phyloP scores from a whole-genome alignment of 179 eudicot species.

The Actinidia polygama region DNA sequence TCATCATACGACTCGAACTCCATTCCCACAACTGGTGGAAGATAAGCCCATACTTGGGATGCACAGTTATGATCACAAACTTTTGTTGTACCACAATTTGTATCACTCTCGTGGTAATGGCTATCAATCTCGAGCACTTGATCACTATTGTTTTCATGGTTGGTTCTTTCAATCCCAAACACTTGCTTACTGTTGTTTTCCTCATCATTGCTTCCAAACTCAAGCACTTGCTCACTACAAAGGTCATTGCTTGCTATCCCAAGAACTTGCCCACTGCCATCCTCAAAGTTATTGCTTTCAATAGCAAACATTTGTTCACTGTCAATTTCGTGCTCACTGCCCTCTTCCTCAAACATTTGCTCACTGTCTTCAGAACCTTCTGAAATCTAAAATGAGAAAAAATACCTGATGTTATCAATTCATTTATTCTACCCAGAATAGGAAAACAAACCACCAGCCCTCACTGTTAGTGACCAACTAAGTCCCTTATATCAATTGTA shows the following conservation, averaged over 20 bases:
- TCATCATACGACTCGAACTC: conserved; percentile 68
- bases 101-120: conserved; percentile 25
- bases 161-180: conserved; percentile 28
- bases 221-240: conserved; percentile 37
- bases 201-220: conserved; percentile 36
- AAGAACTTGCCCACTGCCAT: conserved; percentile 38
- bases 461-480: neutral
- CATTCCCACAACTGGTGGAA: conserved; percentile 57
- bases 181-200: conserved; percentile 30
- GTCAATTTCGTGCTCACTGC: conserved; percentile 30
- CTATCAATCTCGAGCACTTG: conserved; percentile 35
- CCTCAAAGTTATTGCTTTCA: conserved; percentile 33
- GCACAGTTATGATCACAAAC: conserved; percentile 27
- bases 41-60: conserved; percentile 37
- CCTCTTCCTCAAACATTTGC: conserved; percentile 30
- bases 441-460: neutral
- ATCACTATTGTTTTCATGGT: conserved; percentile 24
- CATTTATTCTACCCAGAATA: neutral
- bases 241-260: conserved; percentile 32
- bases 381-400: conserved; percentile 31
- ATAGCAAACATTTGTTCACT: conserved; percentile 31
- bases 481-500: neutral
- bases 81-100: conserved; percentile 16
- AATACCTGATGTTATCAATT: neutral
- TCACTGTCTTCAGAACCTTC: conserved; percentile 33